These are phyloP conservation scores for Mimosa bimucronata DNA, from an alignment of 306 rosid genomes.

Conservation along the genomic window DNA sequence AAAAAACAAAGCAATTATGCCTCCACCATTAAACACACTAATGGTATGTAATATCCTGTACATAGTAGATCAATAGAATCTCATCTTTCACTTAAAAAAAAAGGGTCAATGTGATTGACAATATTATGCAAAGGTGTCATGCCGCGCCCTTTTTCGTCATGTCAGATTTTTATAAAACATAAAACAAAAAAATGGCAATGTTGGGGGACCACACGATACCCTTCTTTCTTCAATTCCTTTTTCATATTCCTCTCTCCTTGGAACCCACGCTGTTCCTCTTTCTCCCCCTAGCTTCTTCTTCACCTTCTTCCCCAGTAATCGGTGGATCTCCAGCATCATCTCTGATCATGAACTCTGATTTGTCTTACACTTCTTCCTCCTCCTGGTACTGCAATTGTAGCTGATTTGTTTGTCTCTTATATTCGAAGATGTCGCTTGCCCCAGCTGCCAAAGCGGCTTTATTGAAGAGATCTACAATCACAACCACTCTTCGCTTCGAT, in stretches of 20 bases:
- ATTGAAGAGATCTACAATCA: constrained; percentile 81
- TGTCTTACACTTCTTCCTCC: constrained; percentile 52
- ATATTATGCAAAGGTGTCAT: too few species aligned
- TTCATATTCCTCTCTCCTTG: constrained; percentile 38
- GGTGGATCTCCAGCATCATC: not conserved
- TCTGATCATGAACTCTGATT: constrained; percentile 22
- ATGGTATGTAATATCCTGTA: too few species aligned
- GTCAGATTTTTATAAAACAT: too few species aligned
- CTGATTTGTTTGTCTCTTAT: constrained; percentile 59
- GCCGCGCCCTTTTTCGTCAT: too few species aligned
- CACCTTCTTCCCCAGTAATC: not conserved
- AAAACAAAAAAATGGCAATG: too few species aligned
- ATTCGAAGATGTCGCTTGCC: constrained; percentile 54
- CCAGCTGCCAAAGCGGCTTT: constrained; percentile 79
- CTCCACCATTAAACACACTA: too few species aligned
- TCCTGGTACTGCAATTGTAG: constrained; percentile 89
- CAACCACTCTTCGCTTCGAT: constrained; percentile 40
- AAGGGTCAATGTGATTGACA: too few species aligned
- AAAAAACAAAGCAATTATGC: too few species aligned
- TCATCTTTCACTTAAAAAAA: too few species aligned
- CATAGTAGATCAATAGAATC: too few species aligned
- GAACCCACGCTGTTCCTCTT: not conserved
- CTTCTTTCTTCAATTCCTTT: constrained; percentile 20
- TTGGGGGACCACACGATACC: constrained; percentile 40
- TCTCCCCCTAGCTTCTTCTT: not conserved